Evolutionary conservation across 371 early-diverging fungal species (phyloP).

Genomic region (Mortierella sp.): DNA sequence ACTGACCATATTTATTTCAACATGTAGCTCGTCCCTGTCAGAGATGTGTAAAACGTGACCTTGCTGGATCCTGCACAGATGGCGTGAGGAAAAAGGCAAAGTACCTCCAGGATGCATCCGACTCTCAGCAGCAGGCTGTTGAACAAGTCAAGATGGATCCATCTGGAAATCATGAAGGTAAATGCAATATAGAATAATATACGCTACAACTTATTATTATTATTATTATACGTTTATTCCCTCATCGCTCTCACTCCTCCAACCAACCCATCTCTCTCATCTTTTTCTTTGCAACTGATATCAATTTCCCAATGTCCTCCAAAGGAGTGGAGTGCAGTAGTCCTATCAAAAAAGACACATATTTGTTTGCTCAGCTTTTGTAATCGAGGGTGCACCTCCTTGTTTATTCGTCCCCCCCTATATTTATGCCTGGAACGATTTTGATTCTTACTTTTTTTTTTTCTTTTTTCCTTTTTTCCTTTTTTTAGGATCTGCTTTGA

Average conservation of each 20-base stretch:
- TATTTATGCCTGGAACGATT: neutral
- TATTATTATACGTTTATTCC: too few relatives aligned
- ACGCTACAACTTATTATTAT: too few relatives aligned
- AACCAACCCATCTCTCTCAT: neutral
- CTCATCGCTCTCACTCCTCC: too few relatives aligned
- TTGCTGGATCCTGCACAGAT: slow-evolving; percentile 81
- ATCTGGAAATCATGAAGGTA: too few relatives aligned
- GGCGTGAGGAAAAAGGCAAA: slow-evolving; percentile 86
- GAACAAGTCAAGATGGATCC: slow-evolving; percentile 20
- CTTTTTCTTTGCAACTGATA: neutral
- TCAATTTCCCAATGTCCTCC: neutral
- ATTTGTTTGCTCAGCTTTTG: too few relatives aligned
- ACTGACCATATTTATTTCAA: neutral
- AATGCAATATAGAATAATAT: too few relatives aligned
- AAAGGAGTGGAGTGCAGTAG: neutral
- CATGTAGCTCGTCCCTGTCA: slow-evolving; percentile 83
- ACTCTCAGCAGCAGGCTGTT: slow-evolving; percentile 48
- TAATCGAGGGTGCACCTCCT: neutral
- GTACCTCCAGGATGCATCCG: slow-evolving; percentile 73
- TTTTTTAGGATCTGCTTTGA: slow-evolving; percentile 32
- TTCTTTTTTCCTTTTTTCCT: neutral
- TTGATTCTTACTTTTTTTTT: neutral
- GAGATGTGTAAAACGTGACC: slow-evolving; percentile 84
- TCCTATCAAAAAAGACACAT: too few relatives aligned
- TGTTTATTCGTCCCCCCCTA: too few relatives aligned